These are phyloP conservation scores for Hypholoma fasciculare DNA, from an alignment of 768 basidiomycete species.

Conservation along the genomic window DNA sequence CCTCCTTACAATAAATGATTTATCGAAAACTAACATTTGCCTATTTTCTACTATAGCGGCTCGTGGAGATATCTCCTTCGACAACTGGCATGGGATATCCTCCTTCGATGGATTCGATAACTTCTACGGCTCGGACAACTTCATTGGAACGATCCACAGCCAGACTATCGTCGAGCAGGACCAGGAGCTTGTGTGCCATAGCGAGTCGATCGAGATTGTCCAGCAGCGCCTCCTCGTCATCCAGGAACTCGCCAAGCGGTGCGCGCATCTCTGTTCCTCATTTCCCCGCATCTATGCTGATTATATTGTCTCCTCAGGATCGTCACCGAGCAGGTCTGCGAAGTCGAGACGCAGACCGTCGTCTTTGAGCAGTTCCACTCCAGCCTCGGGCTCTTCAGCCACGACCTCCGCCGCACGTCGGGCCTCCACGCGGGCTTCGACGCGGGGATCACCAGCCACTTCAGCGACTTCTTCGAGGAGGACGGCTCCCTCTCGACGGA, in stretches of 20 bases:
- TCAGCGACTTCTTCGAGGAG: conserved; percentile 26
- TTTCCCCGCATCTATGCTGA: not conserved
- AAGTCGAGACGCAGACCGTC: conserved; percentile 48
- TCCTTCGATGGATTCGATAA: conserved; percentile 41
- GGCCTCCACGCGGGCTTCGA: conserved; percentile 39
- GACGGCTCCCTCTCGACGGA: conserved; percentile 36
- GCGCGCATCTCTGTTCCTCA: not conserved
- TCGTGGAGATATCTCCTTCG: conserved; percentile 25
- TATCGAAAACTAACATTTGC: not conserved
- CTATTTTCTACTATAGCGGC: conserved; percentile 9
- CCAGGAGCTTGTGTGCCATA: conserved; percentile 37
- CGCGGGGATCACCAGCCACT: conserved; percentile 31
- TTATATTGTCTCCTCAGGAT: conserved; percentile 25
- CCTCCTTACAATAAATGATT: not conserved
- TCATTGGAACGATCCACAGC: conserved; percentile 31
- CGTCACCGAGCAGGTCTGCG: conserved; percentile 46
- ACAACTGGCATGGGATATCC: conserved; percentile 37
- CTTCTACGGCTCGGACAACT: conserved; percentile 48
- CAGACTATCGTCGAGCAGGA: conserved; percentile 31
- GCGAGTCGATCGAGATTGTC: conserved; percentile 35
- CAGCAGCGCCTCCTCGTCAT: conserved; percentile 46
- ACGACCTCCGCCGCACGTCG: conserved; percentile 39
- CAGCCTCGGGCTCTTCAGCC: conserved; percentile 34
- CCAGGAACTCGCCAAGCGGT: conserved; percentile 47
- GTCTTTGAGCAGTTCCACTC: conserved; percentile 41